These are phyloP conservation scores for Trifolium pratense DNA, from an alignment of 306 rosid species.

Conservation along the genomic window DNA sequence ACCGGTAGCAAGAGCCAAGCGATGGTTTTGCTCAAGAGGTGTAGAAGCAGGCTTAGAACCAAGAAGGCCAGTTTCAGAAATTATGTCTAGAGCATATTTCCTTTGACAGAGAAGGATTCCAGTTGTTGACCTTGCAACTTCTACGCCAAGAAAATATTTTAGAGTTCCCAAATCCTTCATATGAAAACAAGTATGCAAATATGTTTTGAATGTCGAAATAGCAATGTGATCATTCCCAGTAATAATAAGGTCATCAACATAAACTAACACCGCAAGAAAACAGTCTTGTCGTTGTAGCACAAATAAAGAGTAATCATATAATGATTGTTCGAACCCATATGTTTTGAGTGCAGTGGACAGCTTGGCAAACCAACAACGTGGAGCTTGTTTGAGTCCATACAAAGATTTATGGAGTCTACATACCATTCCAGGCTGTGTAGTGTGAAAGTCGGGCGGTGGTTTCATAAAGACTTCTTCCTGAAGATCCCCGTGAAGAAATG, in stretches of 20 bases:
- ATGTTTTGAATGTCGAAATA: not conserved
- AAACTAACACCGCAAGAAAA: too few relatives aligned
- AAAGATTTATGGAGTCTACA: not conserved
- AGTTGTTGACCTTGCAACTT: not conserved
- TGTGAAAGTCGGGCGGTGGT: too few relatives aligned
- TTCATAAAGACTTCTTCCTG: too few relatives aligned
- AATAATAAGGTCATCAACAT: too few relatives aligned
- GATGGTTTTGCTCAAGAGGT: too few relatives aligned
- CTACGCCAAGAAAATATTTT: not conserved
- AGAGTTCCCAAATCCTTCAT: not conserved
- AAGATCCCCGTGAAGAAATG: too few relatives aligned
- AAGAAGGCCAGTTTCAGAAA: too few relatives aligned
- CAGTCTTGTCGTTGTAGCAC: too few relatives aligned
- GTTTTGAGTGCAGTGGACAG: not conserved
- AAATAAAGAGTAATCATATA: not conserved
- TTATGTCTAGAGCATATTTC: too few relatives aligned
- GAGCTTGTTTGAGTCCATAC: not conserved
- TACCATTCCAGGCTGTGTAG: conserved; percentile 29
- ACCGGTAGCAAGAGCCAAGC: too few relatives aligned
- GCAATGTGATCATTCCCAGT: not conserved
- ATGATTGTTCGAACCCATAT: not conserved
- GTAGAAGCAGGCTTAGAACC: too few relatives aligned
- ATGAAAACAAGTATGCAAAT: not conserved
- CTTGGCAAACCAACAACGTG: not conserved
- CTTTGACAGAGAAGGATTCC: not conserved